Evolutionary conservation across 495 filamentous ascomycete genomes (phyloP).

Genomic region (Parathielavia appendiculata): DNA sequence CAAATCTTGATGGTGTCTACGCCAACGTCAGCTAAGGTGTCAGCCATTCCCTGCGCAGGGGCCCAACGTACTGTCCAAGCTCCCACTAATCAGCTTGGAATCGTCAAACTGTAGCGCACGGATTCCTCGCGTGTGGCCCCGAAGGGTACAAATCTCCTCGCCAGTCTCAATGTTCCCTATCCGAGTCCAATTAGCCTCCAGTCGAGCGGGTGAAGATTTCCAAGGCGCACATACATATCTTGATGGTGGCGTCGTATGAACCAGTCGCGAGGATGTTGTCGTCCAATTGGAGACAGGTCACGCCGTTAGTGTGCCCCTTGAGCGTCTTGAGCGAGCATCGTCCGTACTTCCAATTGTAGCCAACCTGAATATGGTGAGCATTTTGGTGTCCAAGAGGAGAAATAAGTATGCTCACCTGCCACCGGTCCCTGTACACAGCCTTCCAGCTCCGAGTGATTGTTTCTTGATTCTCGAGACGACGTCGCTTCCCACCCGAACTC

Average conservation of each 20-base stretch:
- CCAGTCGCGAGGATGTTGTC: slow-evolving; percentile 89
- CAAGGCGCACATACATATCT: slow-evolving; percentile 57
- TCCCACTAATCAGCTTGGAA: slow-evolving; percentile 51
- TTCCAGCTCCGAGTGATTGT: slow-evolving; percentile 73
- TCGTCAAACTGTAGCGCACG: slow-evolving; percentile 91
- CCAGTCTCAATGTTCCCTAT: slow-evolving; percentile 77
- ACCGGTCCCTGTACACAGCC: slow-evolving; percentile 45
- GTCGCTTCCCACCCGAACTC: slow-evolving; percentile 43
- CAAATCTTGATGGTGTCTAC: slow-evolving; percentile 71
- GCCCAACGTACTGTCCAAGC: slow-evolving; percentile 27
- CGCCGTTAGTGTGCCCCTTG: slow-evolving; percentile 85
- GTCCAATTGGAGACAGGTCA: slow-evolving; percentile 95
- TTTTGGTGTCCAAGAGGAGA: too few species aligned
- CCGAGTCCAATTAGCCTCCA: background rate
- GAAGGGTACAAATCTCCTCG: slow-evolving; percentile 74
- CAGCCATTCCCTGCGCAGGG: background rate
- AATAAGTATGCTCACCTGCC: slow-evolving; percentile 29
- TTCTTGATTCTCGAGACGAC: slow-evolving; percentile 34
- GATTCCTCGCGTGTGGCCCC: slow-evolving; percentile 75
- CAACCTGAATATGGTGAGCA: slow-evolving; percentile 52
- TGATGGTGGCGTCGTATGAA: slow-evolving; percentile 90
- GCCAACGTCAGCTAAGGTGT: slow-evolving; percentile 11
- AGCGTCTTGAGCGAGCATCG: slow-evolving; percentile 77
- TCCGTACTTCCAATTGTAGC: slow-evolving; percentile 94
- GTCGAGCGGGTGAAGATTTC: background rate